phyloP scores from a whole-genome alignment of 306 rosid genomes.

The Calophaca sinica region DNA sequence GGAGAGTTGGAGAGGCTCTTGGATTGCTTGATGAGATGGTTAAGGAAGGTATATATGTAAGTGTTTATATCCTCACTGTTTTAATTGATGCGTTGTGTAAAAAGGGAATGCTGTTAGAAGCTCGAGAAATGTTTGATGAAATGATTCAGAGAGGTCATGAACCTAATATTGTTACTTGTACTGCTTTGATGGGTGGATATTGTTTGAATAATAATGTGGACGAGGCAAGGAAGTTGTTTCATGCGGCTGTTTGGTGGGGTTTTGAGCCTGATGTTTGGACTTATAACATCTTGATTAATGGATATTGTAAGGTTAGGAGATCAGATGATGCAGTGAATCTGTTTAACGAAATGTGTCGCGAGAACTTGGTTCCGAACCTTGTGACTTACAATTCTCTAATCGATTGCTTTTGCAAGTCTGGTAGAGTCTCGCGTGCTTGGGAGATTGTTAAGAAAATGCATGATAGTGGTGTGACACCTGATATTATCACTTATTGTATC shows the following conservation, averaged over 20 bases:
- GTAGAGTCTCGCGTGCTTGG: conserved; percentile 29
- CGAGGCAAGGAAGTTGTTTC: conserved; percentile 38
- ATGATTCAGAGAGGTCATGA: conserved; percentile 37
- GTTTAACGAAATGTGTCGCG: conserved; percentile 21
- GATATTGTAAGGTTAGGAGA: conserved; percentile 43
- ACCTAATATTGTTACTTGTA: conserved; percentile 38
- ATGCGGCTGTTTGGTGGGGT: conserved; percentile 26
- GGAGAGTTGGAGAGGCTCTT: conserved; percentile 16
- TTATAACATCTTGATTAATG: conserved; percentile 39
- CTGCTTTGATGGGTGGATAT: conserved; percentile 39
- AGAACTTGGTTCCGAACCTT: conserved; percentile 26
- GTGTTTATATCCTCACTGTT: conserved; percentile 26
- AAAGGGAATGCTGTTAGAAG: conserved; percentile 31
- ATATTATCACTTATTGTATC: conserved; percentile 32
- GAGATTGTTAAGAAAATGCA: conserved; percentile 17
- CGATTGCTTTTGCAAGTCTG: conserved; percentile 35
- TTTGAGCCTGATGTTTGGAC: conserved; percentile 31
- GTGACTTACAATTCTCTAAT: conserved; percentile 39
- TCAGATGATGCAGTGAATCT: conserved; percentile 31
- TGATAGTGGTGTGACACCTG: conserved; percentile 6
- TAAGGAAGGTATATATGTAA: not conserved
- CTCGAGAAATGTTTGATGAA: conserved; percentile 1
- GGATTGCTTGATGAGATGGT: conserved; percentile 26
- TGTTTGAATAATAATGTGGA: conserved; percentile 37
- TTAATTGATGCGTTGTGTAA: conserved; percentile 43